These are phyloP conservation scores for Rhododendron kiyosumense DNA, from an alignment of 148 eudicot species.

Conservation along the genomic window DNA sequence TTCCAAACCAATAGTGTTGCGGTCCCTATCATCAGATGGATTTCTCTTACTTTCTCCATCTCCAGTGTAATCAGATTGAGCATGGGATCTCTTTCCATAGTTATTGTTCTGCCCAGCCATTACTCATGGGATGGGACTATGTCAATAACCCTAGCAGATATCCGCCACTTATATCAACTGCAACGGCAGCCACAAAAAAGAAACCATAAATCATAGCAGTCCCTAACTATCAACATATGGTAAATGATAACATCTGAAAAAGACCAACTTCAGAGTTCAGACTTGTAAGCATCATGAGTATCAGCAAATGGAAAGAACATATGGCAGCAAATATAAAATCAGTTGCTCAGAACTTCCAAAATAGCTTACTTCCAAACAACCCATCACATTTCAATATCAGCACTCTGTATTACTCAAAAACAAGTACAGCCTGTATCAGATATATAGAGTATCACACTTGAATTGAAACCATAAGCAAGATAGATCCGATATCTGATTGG, in stretches of 20 bases:
- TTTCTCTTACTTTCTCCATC: slow-evolving; percentile 68
- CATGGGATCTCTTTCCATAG: slow-evolving; percentile 64
- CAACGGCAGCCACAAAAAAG: not conserved
- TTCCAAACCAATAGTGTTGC: slow-evolving; percentile 55
- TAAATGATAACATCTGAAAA: not conserved
- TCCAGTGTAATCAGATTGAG: slow-evolving; percentile 48
- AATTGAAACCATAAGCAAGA: not conserved
- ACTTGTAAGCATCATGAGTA: not conserved
- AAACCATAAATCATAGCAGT: not conserved
- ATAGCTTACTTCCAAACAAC: not conserved
- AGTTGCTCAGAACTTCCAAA: not conserved
- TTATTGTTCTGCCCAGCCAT: slow-evolving; percentile 71
- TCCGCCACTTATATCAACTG: not conserved
- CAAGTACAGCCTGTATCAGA: not conserved
- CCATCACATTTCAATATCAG: not conserved
- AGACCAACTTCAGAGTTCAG: not conserved
- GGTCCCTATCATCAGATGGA: slow-evolving; percentile 60
- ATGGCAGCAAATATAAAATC: not conserved
- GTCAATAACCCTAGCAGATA: not conserved
- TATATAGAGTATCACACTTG: not conserved
- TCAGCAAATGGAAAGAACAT: not conserved
- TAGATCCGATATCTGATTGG: not conserved
- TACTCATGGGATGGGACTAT: not conserved
- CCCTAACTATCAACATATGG: not conserved
- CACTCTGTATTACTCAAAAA: not conserved